Evolutionary conservation across 306 rosid genomes (phyloP), one percentile per base, ranked within the genome.

Genomic region (Cicer chorassanicum): DNA sequence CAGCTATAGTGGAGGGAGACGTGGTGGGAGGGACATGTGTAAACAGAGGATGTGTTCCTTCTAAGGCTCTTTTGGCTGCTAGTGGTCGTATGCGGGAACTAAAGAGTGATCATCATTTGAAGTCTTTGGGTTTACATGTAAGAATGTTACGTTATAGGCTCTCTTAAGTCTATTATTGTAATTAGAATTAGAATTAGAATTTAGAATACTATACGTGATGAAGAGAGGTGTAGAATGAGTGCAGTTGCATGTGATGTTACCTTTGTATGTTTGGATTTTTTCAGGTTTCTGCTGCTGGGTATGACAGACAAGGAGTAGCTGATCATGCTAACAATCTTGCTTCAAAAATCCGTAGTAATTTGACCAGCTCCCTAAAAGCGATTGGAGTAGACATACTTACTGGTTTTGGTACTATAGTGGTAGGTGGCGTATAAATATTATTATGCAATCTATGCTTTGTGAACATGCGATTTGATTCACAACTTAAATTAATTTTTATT

Each of bases 241-340:
- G 69, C 3, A 3, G 38, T 42, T 63, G 12, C 40, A 34, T 48
- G 54, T 55, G 46, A 24, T 69, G 48, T 53, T 68, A 12, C 18
- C 36, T 69, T 79, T 15, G 50, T 39, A 19, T 15, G 51, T 39
- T 60, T 80, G 61, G 59, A 42, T 48, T 53, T 40, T 78, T 80
- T 43, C 80, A 94, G 99, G 97, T 94, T 56, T 77, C 91, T 16
- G 95, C 89, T 18, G 97, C 96, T 44, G 91, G 90, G 50, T 95
- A 92, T 65, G 97, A 95, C 83, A 89, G 99, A 83, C 98, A 95
- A 82, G 99, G 92, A 74, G 98, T 95, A 3, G 99, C 99, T 55
- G 98, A 95, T 74, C 99, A 95, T 82, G 99, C 99, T 43, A 92
- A 87, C 65, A 95, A 95, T 82, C 99, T 95, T 80, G 99, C 99